Evolutionary conservation across 2,329 filamentous ascomycete species (phyloP), one percentile per base, ranked within the genome.

Genomic region (Pyricularia pennisetigena): DNA sequence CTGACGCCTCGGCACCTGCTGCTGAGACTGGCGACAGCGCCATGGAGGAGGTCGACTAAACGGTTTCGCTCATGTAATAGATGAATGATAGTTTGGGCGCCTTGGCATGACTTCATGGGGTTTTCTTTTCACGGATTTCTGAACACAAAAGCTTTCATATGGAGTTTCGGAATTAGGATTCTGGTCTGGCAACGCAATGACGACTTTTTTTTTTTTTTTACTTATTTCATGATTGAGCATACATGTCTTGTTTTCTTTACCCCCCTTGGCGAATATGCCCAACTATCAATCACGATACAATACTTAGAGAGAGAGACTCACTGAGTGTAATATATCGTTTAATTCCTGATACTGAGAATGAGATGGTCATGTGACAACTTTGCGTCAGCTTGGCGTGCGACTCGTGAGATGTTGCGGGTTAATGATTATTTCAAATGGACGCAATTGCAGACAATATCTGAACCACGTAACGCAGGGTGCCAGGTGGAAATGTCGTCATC

Each of bases 11-110:
- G 80, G 80, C 79, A 65, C 78, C 82, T 71, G 81, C 80, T 69
- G 82, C 83, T 72, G 86, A 87, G 80, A 83, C 90, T 72, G 90
- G 90, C 75, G 93, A 97, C 88, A 96, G 91, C 84, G 90, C 94
- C 80, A 99, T 99, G 95, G 95, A 99, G 89, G 95, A 99, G 89
- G 95, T 99, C 79, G 95, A 99, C 88, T 99, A 97, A 85, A 76
- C 72, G 69, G 64, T 63, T 72, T 69, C 67, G 71, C 29, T 41
- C 12, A n/a, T 14, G 29, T 32, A 54, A 49, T 28, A 24, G 65
- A 41, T 49, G 35, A 57, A 66, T 41, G 29, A 49, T 49, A 49
- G 41, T 16, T 29, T 29, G 59, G 26, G 59, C 59, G 59, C 24
- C 24, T 28, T 62, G 59, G 26, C 59, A 62, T 62, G 59, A 62